phyloP scores from a whole-genome alignment of 2,329 filamentous ascomycete genomes.

The Trichoderma semiorbis region DNA sequence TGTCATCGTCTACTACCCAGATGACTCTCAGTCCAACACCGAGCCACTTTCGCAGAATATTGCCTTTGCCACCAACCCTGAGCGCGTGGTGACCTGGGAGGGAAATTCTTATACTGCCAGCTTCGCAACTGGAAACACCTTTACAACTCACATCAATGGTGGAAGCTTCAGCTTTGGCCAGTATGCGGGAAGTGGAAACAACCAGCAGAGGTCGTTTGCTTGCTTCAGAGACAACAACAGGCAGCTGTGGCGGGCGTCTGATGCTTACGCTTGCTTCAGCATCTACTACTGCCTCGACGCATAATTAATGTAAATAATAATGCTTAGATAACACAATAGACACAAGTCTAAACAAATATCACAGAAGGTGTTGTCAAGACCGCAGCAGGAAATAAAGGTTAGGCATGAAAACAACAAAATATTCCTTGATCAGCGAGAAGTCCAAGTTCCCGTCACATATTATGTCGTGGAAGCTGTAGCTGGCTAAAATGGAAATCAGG shows the following conservation, averaged over 20 bases:
- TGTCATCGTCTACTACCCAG: conserved; percentile 9
- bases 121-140: not conserved
- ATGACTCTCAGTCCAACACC: not conserved
- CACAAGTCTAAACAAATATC: not conserved
- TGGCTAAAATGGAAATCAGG: not conserved
- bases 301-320: not conserved
- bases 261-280: conserved; percentile 5
- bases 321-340: not conserved
- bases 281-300: conserved; percentile 12
- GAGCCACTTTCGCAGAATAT: not conserved
- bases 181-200: conserved; percentile 2
- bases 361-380: not conserved
- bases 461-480: not conserved
- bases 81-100: not conserved
- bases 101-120: not conserved
- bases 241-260: not conserved
- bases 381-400: not conserved
- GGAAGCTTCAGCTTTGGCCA: conserved; percentile 6
- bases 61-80: not conserved
- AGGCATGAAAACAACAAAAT: not conserved
- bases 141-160: not conserved
- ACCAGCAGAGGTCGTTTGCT: conserved; percentile 3
- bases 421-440: not conserved
- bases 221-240: conserved; percentile 9
- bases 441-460: not conserved